A percentile compares a stretch with the other conserved stretches of the same genome.
phyloP scores from a whole-genome alignment of 2,329 filamentous ascomycete genomes.

The Ustilaginoidea virens region DNA sequence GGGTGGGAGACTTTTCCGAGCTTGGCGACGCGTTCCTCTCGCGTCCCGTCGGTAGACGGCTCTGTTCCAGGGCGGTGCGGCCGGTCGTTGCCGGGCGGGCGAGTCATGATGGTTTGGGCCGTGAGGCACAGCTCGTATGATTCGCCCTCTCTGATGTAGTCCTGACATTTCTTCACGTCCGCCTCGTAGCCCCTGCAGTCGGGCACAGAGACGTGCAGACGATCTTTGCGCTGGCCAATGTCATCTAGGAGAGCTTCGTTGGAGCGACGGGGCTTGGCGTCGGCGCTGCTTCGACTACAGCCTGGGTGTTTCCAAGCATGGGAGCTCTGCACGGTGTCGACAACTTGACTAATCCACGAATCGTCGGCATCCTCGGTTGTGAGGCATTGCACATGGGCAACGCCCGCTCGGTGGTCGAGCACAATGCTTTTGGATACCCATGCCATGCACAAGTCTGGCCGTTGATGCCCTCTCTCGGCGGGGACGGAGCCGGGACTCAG shows the following conservation, averaged over 20 bases:
- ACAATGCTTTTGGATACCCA: conserved; percentile 69
- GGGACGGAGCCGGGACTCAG: conserved; percentile 15
- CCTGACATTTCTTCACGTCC: conserved; percentile 54
- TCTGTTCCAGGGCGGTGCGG: conserved; percentile 7
- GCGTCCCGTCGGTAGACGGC: background rate
- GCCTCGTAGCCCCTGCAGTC: conserved; percentile 40
- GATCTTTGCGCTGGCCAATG: conserved; percentile 4
- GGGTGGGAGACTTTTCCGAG: background rate
- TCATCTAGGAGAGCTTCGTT: conserved; percentile 9
- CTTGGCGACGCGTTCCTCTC: background rate
- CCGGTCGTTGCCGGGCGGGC: conserved; percentile 28
- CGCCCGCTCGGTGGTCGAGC: conserved; percentile 51
- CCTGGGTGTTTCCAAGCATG: conserved; percentile 14
- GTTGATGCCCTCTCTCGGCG: conserved; percentile 17
- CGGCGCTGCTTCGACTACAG: conserved; percentile 1
- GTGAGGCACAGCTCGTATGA: conserved; percentile 82
- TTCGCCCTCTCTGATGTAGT: conserved; percentile 57
- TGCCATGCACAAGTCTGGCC: conserved; percentile 58
- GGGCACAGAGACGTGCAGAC: conserved; percentile 22
- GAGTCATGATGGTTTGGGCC: conserved; percentile 50
- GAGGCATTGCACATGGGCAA: conserved; percentile 45
- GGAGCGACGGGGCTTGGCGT: conserved; percentile 4
- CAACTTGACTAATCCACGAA: conserved; percentile 16
- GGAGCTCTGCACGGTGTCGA: conserved; percentile 17
- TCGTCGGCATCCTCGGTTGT: conserved; percentile 11